These are phyloP conservation scores for Lasiosphaeris hirsuta DNA, from an alignment of 495 filamentous ascomycete species.

Conservation along the genomic window DNA sequence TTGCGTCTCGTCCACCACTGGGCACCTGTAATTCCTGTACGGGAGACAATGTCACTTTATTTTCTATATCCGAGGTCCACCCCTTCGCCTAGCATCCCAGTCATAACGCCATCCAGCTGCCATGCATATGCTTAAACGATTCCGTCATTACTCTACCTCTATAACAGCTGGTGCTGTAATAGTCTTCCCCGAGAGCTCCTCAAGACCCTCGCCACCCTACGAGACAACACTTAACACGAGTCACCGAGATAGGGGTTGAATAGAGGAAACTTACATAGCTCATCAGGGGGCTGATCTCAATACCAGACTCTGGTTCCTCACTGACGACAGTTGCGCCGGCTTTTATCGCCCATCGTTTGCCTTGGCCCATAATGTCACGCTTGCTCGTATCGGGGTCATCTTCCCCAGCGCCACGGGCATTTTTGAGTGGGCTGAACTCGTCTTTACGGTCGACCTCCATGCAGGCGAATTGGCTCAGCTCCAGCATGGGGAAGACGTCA, in stretches of 20 bases:
- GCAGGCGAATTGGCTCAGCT: conserved; percentile 85
- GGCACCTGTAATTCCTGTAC: no score
- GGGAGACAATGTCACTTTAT: no score
- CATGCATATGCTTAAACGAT: background rate
- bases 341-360: conserved; percentile 74
- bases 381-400: conserved; percentile 93
- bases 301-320: conserved; percentile 63
- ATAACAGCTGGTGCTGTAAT: conserved; percentile 75
- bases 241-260: background rate
- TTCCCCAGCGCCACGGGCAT: conserved; percentile 83
- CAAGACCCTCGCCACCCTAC: conserved; percentile 87
- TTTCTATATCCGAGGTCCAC: no score
- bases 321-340: conserved; percentile 75
- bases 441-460: conserved; percentile 96
- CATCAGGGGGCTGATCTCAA: conserved; percentile 90
- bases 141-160: conserved; percentile 58
- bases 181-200: conserved; percentile 66
- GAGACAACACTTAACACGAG: conserved; percentile 28
- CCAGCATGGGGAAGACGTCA: conserved; percentile 90
- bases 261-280: conserved; percentile 81
- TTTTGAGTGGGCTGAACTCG: conserved; percentile 98
- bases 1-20: no score
- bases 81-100: background rate
- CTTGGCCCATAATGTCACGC: conserved; percentile 84
- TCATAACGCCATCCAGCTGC: background rate